Evolutionary conservation across 2,329 filamentous ascomycete genomes (phyloP), one percentile per base, ranked within the genome.

Genomic region (Exophiala aquamarina): DNA sequence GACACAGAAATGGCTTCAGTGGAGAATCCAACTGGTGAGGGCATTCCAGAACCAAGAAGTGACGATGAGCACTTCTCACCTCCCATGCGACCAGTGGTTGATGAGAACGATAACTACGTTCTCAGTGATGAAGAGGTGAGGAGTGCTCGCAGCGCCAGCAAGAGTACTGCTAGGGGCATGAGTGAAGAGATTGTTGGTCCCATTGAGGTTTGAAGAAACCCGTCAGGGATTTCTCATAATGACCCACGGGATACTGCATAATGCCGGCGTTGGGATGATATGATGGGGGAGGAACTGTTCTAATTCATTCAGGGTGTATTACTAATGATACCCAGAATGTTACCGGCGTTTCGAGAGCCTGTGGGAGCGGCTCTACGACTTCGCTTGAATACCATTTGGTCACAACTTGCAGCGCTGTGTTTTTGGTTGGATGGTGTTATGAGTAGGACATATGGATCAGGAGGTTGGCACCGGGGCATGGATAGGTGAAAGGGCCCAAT

Each of bases 131-230:
- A 74, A 32, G 70, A 74, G 42, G 58, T 63, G 11, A 63, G 63
- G 19, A 65, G 64, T 35, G 61, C 62, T 11, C 61, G 59, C 20
- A 70, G 58, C 42, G 40, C 40, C 14, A 59, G 66, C 36, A 74
- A 71, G 53, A 72, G 71, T 32, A 68, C 65, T 17, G 70, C 76
- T 10, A 67, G 75, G 28, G 73, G 72, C 3, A 70, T 77, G 70
- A 78, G 75, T 53, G 74, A 79, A 59, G 73, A 77, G 45, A 69
- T 78, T 44, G 69, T 72, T 38, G 76, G 77, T 38, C 67, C 67
- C 9, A 77, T 79, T 72, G 76, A 79, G 52, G 67, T 78, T 39
- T 78, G 61, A 58, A 29, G 26, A 7, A 5, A 10, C 3, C 9
- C 26, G 9, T 20, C 19, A 15, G 11, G 18, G 38, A 41, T 17